A percentile compares a stretch with the other conserved stretches of the same genome.
phyloP scores from a whole-genome alignment of 306 rosid genomes.

The Amphicarpaea edgeworthii region DNA sequence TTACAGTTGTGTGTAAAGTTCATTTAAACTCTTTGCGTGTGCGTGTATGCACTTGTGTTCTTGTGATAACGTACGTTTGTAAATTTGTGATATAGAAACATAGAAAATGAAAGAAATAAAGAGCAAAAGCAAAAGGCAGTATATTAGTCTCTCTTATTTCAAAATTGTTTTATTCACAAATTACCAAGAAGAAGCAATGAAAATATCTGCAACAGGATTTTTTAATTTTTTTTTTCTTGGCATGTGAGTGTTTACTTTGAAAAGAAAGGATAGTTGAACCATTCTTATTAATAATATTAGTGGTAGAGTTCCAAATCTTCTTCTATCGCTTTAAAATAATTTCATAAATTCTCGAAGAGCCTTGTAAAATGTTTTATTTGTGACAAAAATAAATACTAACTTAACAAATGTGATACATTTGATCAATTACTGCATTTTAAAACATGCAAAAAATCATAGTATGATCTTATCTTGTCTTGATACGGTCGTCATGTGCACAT shows the following conservation, averaged over 20 bases:
- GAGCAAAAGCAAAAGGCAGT: not conserved
- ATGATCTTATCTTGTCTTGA: not conserved
- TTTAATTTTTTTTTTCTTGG: not conserved
- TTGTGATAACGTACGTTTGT: not conserved
- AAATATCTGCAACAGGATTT: not conserved
- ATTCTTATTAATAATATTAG: too few species aligned
- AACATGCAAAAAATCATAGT: conserved; percentile 4
- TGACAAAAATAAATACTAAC: too few species aligned
- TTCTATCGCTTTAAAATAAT: too few species aligned
- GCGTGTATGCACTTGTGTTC: not conserved
- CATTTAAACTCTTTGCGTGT: not conserved
- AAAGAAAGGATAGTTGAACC: too few species aligned
- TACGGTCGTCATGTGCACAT: conserved; percentile 8
- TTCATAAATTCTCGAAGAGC: too few species aligned
- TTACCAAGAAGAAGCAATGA: not conserved
- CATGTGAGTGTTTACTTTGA: not conserved
- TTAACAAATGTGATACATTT: too few species aligned
- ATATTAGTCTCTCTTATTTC: not conserved
- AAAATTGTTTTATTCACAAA: not conserved
- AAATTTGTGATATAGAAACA: not conserved
- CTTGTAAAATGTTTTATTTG: too few species aligned
- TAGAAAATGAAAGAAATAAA: not conserved
- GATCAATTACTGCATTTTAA: too few species aligned
- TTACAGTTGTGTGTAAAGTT: not conserved
- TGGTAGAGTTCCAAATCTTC: too few species aligned